phyloP scores from a whole-genome alignment of 148 eudicot species.

The Persicaria tinctoria region DNA sequence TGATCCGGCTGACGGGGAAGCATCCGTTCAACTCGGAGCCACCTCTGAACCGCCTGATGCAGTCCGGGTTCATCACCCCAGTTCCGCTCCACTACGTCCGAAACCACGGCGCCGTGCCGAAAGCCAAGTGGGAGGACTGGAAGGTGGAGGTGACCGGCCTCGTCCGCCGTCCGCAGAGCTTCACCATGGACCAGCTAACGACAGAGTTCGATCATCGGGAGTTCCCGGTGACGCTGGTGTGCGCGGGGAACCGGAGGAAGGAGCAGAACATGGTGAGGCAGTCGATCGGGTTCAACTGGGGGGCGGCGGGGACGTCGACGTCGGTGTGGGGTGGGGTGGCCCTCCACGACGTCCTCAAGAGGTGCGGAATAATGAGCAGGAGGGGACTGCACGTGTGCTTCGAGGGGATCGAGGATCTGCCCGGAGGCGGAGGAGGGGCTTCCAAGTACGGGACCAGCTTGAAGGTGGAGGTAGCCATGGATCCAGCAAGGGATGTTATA shows the following conservation, averaged over 20 bases:
- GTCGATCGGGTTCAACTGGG: slow-evolving; percentile 93
- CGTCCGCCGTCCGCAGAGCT: slow-evolving; percentile 42
- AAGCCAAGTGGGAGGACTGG: slow-evolving; percentile 66
- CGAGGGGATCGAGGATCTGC: slow-evolving; percentile 90
- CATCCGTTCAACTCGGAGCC: slow-evolving; percentile 96
- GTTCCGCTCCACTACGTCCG: slow-evolving; percentile 91
- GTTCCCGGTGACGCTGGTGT: slow-evolving; percentile 69
- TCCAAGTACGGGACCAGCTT: slow-evolving; percentile 88
- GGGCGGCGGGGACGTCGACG: slow-evolving; percentile 70
- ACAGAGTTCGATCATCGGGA: slow-evolving; percentile 55
- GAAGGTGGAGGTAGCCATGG: slow-evolving; percentile 60
- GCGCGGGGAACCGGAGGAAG: slow-evolving; percentile 89
- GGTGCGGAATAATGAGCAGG: slow-evolving; percentile 54
- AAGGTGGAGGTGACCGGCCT: slow-evolving; percentile 69
- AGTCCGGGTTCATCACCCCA: slow-evolving; percentile 91
- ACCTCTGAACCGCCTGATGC: slow-evolving; percentile 73
- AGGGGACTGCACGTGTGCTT: slow-evolving; percentile 73
- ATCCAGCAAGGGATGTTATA: slow-evolving; percentile 71
- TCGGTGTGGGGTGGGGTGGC: slow-evolving; percentile 88
- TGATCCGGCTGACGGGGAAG: slow-evolving; percentile 90
- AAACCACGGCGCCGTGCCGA: slow-evolving; percentile 85
- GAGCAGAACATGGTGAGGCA: slow-evolving; percentile 87
- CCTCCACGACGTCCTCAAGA: slow-evolving; percentile 40
- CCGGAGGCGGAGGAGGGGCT: slow-evolving; percentile 71
- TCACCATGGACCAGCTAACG: slow-evolving; percentile 62